Evolutionary conservation across 148 eudicot genomes (phyloP).

Genomic region (Rheum nobile): DNA sequence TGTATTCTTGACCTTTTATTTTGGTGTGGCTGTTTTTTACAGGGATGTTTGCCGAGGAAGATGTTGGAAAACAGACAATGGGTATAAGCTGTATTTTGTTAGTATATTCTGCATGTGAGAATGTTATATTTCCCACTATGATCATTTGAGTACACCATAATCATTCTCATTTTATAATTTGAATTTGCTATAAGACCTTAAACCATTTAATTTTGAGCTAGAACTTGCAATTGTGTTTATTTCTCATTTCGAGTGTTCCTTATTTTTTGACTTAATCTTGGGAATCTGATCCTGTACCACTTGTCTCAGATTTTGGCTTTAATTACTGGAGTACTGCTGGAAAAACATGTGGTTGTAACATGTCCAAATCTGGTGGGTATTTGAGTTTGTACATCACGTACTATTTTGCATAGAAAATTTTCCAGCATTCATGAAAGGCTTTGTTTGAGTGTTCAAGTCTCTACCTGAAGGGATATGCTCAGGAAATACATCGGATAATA

Average conservation of each 20-base stretch:
- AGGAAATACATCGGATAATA: background rate
- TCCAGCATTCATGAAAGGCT: background rate
- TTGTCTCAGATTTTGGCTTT: conserved; percentile 60
- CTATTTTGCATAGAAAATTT: background rate
- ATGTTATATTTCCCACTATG: background rate
- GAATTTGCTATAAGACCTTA: background rate
- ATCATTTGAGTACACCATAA: background rate
- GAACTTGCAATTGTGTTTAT: background rate
- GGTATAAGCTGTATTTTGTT: background rate
- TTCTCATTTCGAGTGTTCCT: background rate
- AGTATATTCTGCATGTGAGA: background rate
- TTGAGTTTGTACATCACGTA: background rate
- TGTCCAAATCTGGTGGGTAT: conserved; percentile 70
- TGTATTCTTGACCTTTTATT: background rate
- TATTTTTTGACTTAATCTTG: background rate
- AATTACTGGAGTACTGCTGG: conserved; percentile 73
- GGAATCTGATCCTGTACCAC: background rate
- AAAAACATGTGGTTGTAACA: conserved; percentile 71
- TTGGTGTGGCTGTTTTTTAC: conserved; percentile 12
- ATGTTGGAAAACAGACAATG: conserved; percentile 93
- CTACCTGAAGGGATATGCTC: background rate
- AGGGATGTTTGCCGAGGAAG: conserved; percentile 99
- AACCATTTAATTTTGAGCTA: background rate
- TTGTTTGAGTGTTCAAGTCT: background rate
- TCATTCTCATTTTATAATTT: background rate